Evolutionary conservation across 176 grass and related monocot species (phyloP), one percentile per base, ranked within the genome.

Genomic region (Oryza nivara): DNA sequence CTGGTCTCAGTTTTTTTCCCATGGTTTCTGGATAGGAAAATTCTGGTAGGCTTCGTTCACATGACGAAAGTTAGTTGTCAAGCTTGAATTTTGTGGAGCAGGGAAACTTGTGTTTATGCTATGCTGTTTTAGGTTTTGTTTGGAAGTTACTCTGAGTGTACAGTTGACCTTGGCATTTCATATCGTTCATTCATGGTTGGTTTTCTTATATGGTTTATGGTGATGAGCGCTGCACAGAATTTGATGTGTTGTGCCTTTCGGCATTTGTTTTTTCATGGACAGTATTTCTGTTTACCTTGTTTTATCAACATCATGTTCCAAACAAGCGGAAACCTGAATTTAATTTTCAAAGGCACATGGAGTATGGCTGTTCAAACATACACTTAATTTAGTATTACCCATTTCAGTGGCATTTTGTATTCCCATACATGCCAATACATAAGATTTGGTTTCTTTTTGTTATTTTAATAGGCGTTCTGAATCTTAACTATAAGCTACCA

Each of bases 121-220:
- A 43, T 68, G 34, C 36, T 77, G 6, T 23, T 86, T 65, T 58
- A 56, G 7, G 56, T 71, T 70, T 70, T 38, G 72, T 66, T 81
- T 65, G 17, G 25, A 40, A 76, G 25, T 67, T 82, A 13, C 11
- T 41, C 14, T 74, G 38, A 23, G 6, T 83, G 66, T 67, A 46
- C 45, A 68, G 79, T 67, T 70, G 41, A 74, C 36, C 79, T 83
- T 25, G 20, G 40, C 48, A 68, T 78, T 19, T 26, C 30, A 74
- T 40, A 74, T 35, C 3, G 20, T 61, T 89, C 54, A 23, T 60
- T 56, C 86, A 2, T 67, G 40, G 28, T 68, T 83, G 11, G 26
- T 83, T 86, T 3, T 83, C 58, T 51, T 63, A 48, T 4, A 79
- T 58, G 4, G 54, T 58, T 58, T 58, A 2, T 73, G 80, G 20